Conservation (phyloP, 2,329 filamentous ascomycete species). For the Pleochaeta shiraiana region DNA sequence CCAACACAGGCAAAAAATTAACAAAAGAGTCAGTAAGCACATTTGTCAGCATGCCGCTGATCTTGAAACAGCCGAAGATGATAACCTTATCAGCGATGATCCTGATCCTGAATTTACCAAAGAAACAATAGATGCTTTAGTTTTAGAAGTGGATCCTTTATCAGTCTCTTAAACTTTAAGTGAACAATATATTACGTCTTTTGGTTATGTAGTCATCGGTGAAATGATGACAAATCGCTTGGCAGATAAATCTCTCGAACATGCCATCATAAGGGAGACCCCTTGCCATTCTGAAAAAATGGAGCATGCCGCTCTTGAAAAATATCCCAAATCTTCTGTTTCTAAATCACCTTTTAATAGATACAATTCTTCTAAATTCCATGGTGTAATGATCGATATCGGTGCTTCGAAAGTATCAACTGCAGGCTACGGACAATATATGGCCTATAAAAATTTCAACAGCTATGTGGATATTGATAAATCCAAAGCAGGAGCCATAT, state of each 20-base stretch:
- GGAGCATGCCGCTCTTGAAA: not conserved
- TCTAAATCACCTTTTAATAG: not conserved
- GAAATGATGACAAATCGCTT: not conserved
- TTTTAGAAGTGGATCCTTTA: not conserved
- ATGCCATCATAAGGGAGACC: not conserved
- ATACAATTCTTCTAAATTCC: not conserved
- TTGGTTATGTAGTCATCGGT: not conserved
- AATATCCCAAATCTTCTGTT: not conserved
- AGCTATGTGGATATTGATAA: not conserved
- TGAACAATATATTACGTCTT: not conserved
- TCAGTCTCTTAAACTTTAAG: not conserved
- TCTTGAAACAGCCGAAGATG: not conserved
- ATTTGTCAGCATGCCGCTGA: not conserved
- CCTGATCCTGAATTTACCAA: not conserved
- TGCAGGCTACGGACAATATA: not conserved
- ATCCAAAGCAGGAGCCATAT: not conserved
- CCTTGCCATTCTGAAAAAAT: not conserved
- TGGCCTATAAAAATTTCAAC: not conserved
- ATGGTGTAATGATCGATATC: not conserved
- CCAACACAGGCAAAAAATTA: not conserved
- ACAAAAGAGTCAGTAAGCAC: not conserved
- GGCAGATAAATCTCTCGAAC: not conserved
- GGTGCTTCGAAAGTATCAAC: not conserved
- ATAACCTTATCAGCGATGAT: not conserved
- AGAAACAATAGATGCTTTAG: not conserved